Conservation (phyloP, 306 rosid species). For the Medicago ruthenica region DNA sequence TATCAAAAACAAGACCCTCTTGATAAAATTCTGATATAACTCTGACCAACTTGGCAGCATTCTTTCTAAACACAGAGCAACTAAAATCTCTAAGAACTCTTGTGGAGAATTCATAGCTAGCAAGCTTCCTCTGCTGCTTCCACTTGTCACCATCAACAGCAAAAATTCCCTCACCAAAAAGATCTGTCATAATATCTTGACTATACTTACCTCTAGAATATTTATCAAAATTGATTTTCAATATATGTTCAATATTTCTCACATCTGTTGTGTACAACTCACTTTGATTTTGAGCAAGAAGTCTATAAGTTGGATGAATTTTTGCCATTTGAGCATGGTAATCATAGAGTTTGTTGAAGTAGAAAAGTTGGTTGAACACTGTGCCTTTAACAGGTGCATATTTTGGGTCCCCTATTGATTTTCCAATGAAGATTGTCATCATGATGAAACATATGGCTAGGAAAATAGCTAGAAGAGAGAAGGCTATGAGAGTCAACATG, state of each 20-base stretch:
- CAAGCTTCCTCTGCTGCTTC: constrained; percentile 78
- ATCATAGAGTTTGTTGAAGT: constrained; percentile 61
- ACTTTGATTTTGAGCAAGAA: constrained; percentile 51
- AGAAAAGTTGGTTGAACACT: constrained; percentile 49
- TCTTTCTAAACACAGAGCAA: constrained; percentile 58
- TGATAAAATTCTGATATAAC: constrained; percentile 43
- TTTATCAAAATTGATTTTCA: constrained; percentile 53
- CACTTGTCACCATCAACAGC: constrained; percentile 71
- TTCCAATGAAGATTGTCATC: constrained; percentile 41
- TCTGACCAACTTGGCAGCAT: constrained; percentile 61
- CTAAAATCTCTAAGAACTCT: constrained; percentile 76
- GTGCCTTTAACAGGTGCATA: constrained; percentile 29
- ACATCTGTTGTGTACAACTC: constrained; percentile 56
- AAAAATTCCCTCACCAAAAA: constrained; percentile 77
- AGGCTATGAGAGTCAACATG: constrained; percentile 44
- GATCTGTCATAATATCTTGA: constrained; percentile 48
- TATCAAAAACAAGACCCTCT: constrained; percentile 52
- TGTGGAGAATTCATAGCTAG: constrained; percentile 70
- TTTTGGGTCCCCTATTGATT: constrained; percentile 38
- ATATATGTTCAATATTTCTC: constrained; percentile 60
- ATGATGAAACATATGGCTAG: constrained; percentile 42
- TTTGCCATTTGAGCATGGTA: constrained; percentile 53
- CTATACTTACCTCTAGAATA: constrained; percentile 60
- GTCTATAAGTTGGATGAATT: constrained; percentile 52
- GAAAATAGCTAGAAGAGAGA: constrained; percentile 38